A percentile compares a stretch with the other conserved stretches of the same genome.
These are phyloP conservation scores for Candida insectalens DNA, from an alignment of 805 yeast genomes.

Conservation along the genomic window DNA sequence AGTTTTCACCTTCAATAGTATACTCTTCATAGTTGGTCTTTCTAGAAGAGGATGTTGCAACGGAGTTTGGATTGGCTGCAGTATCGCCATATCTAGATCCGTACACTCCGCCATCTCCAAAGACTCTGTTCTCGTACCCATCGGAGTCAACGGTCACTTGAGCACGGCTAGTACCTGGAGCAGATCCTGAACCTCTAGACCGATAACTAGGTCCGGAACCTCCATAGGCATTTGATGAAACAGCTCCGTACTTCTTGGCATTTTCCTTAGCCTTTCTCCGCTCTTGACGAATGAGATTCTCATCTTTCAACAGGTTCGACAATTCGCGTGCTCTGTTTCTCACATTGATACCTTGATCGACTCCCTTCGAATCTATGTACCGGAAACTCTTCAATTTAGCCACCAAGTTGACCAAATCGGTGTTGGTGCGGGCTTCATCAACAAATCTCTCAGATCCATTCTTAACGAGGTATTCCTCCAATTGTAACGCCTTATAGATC, in stretches of 20 bases:
- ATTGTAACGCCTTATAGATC: constrained; percentile 86
- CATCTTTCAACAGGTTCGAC: constrained; percentile 64
- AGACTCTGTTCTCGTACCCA: constrained; percentile 39
- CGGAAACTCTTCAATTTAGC: constrained; percentile 90
- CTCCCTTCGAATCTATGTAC: constrained; percentile 85
- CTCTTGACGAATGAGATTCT: constrained; percentile 65
- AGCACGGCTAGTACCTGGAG: constrained; percentile 22
- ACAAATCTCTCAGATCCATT: constrained; percentile 93
- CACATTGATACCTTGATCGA: constrained; percentile 94
- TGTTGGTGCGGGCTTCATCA: constrained; percentile 84
- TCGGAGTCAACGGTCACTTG: constrained; percentile 38
- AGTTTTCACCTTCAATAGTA: constrained; percentile 31
- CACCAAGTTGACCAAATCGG: constrained; percentile 42
- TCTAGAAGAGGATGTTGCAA: constrained; percentile 6
- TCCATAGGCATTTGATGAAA: constrained; percentile 26
- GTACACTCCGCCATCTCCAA: constrained; percentile 64
- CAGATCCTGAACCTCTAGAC: constrained; percentile 8
- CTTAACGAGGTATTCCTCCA: constrained; percentile 82
- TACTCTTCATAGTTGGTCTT: constrained; percentile 47
- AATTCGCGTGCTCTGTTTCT: constrained; percentile 83
- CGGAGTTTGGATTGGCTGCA: constrained; percentile 30
- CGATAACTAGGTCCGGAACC: constrained; percentile 6
- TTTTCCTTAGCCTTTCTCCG: constrained; percentile 86
- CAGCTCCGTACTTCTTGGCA: constrained; percentile 74
- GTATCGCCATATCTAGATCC: constrained; percentile 56